Conservation (phyloP, 768 basidiomycete species). For the Boletus subparvulus region DNA sequence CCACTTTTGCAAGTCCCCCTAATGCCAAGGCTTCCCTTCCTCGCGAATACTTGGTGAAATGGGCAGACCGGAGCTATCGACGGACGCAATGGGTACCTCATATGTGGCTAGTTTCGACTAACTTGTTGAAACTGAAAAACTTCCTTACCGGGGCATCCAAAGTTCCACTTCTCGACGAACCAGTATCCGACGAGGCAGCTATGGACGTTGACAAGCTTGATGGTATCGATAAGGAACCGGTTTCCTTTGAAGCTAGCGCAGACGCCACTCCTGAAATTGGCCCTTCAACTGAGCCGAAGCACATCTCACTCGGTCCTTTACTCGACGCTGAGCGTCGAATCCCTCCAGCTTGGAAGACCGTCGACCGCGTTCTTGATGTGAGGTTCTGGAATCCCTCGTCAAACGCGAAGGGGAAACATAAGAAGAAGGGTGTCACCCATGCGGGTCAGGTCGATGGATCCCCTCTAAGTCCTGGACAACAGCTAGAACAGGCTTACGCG, state of each 20-base stretch:
- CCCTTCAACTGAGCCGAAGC: constrained; percentile 28
- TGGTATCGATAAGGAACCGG: constrained; percentile 18
- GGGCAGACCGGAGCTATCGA: constrained; percentile 75
- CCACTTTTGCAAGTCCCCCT: constrained; percentile 40
- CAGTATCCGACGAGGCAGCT: constrained; percentile 29
- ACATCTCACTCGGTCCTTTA: constrained; percentile 38
- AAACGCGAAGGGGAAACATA: constrained; percentile 10
- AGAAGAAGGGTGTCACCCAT: constrained; percentile 22
- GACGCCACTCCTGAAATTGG: constrained; percentile 37
- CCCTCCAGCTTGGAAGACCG: constrained; percentile 78
- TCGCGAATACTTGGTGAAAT: constrained; percentile 94
- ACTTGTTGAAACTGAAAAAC: constrained; percentile 65
- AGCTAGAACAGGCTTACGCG: constrained; percentile 43
- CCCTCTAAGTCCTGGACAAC: constrained; percentile 20
- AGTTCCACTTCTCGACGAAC: constrained; percentile 59
- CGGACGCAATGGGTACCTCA: constrained; percentile 89
- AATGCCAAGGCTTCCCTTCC: constrained; percentile 64
- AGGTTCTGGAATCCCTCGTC: constrained; percentile 54
- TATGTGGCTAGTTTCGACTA: constrained; percentile 79
- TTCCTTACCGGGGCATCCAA: constrained; percentile 71
- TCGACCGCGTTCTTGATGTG: constrained; percentile 90
- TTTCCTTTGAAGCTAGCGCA: constrained; percentile 43
- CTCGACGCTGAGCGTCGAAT: constrained; percentile 74
- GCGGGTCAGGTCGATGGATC: constrained; percentile 31
- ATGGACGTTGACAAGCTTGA: constrained; percentile 31